A percentile compares a stretch with the other conserved stretches of the same genome.
Evolutionary conservation across 805 yeast genomes (phyloP).

Genomic region (Zygotorulaspora chibaensis): DNA sequence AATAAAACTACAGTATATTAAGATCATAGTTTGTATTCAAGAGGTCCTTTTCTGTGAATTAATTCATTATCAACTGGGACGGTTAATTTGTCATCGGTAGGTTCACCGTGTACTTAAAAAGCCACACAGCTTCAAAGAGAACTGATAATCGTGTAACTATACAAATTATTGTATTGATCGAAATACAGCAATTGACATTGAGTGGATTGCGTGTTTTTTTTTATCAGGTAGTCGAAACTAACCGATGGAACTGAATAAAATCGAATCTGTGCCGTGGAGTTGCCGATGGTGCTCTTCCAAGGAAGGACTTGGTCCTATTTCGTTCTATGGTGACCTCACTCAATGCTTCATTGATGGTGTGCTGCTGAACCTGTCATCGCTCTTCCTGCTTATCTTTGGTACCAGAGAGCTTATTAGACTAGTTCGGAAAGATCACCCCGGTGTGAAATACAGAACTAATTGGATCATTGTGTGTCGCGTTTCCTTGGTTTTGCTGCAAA

Average conservation of each 20-base stretch:
- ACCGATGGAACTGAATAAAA: background rate
- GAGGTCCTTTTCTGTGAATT: background rate
- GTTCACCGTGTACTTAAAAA: background rate
- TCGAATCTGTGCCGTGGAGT: slow-evolving; percentile 5
- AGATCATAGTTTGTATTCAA: background rate
- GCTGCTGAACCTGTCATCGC: slow-evolving; percentile 40
- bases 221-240: background rate
- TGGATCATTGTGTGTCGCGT: slow-evolving; percentile 38
- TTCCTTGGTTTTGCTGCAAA: slow-evolving; percentile 32
- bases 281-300: slow-evolving; percentile 28
- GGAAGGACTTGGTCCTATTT: slow-evolving; percentile 44
- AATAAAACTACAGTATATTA: background rate
- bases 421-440: slow-evolving; percentile 22
- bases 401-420: slow-evolving; percentile 34
- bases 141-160: background rate
- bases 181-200: too few relatives aligned
- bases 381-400: slow-evolving; percentile 44
- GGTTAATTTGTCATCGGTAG: background rate
- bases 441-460: slow-evolving; percentile 36
- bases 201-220: background rate
- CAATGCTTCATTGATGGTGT: slow-evolving; percentile 57
- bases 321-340: slow-evolving; percentile 50
- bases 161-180: background rate
- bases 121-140: background rate
- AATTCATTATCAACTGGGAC: background rate